Conservation (phyloP, 2,329 filamentous ascomycete species). For the Cladosporium austrohemisphaericum region DNA sequence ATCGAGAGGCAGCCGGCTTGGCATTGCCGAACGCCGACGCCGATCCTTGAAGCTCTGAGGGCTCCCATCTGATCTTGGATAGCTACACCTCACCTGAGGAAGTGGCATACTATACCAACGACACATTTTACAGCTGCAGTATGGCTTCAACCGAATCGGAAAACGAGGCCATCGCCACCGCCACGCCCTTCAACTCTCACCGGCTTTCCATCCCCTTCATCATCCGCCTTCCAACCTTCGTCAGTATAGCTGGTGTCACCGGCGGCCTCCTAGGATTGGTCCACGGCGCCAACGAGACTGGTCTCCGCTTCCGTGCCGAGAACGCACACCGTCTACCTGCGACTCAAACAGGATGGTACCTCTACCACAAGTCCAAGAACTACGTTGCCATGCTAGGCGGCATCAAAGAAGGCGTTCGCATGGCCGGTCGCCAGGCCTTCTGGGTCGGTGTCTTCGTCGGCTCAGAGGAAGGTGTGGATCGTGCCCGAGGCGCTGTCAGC, state of each 20-base stretch:
- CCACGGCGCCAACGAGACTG: slow-evolving; percentile 37
- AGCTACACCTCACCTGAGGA: too few species aligned
- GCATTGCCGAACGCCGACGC: too few species aligned
- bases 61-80: too few species aligned
- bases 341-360: slow-evolving; percentile 82
- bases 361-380: slow-evolving; percentile 99
- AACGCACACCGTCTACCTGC: slow-evolving; percentile 90
- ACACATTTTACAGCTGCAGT: too few species aligned
- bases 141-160: neutral
- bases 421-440: slow-evolving; percentile 65
- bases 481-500: slow-evolving; percentile 40
- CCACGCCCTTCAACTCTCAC: slow-evolving; percentile 15
- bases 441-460: slow-evolving; percentile 75
- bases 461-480: slow-evolving; percentile 81
- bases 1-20: too few species aligned
- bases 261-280: slow-evolving; percentile 32
- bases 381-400: slow-evolving; percentile 79
- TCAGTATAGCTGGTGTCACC: slow-evolving; percentile 22
- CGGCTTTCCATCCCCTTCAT: slow-evolving; percentile 33
- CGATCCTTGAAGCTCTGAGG: too few species aligned
- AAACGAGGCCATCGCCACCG: neutral
- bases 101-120: too few species aligned
- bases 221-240: slow-evolving; percentile 30
- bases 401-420: slow-evolving; percentile 70
- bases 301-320: slow-evolving; percentile 86